Conservation (phyloP, 306 rosid species). For the Lotus japonicus region DNA sequence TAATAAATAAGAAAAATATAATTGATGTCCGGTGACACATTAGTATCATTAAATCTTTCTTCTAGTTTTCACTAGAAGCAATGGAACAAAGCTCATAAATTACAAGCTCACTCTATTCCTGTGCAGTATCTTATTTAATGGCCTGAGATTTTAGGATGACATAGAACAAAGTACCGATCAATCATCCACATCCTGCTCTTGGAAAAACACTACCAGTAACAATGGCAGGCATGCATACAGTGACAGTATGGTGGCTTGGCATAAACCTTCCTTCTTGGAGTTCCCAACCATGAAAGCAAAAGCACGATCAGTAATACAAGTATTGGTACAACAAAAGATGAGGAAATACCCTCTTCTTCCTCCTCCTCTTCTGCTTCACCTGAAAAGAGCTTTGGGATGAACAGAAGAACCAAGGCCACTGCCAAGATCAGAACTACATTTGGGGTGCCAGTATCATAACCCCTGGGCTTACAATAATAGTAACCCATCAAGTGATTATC, state of each 20-base stretch:
- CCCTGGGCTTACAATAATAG: slow-evolving; percentile 35
- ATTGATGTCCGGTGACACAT: not conserved
- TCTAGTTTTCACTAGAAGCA: not conserved
- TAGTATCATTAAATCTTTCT: not conserved
- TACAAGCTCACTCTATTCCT: not conserved
- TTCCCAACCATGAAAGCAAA: slow-evolving; percentile 36
- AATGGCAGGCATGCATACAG: slow-evolving; percentile 34
- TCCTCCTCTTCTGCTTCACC: not conserved
- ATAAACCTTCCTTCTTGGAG: not conserved
- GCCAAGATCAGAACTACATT: slow-evolving; percentile 45
- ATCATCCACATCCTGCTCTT: not conserved
- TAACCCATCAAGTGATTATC: slow-evolving; percentile 35
- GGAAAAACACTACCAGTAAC: slow-evolving; percentile 25
- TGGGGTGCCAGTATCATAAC: slow-evolving; percentile 17
- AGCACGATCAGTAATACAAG: slow-evolving; percentile 37
- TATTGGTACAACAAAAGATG: slow-evolving; percentile 31
- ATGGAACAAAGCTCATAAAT: not conserved
- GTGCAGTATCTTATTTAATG: not conserved
- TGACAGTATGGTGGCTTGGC: slow-evolving; percentile 22
- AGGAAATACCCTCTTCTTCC: slow-evolving; percentile 2
- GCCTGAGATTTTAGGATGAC: not conserved
- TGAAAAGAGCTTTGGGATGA: slow-evolving; percentile 36
- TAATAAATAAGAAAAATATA: not conserved
- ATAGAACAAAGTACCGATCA: slow-evolving; percentile 7
- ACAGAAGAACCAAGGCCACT: slow-evolving; percentile 38